phyloP scores from a whole-genome alignment of 768 basidiomycete species.

The Leccinum sublutescens region DNA sequence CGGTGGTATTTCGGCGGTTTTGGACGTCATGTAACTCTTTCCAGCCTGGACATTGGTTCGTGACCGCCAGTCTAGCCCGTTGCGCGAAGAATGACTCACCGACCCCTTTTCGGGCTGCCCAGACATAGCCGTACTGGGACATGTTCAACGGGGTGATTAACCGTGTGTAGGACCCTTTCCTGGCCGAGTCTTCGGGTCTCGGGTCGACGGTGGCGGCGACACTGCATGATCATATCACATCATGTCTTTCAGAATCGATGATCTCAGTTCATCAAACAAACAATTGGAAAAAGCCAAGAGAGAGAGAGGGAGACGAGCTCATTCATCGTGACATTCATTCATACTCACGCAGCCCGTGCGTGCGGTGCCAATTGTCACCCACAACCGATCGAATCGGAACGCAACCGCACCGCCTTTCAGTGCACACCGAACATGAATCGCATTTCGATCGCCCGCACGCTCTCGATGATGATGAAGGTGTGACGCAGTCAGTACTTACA shows the following conservation, averaged over 20 bases:
- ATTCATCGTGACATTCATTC: slow-evolving; percentile 3
- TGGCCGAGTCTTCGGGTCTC: neutral
- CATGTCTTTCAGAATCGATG: neutral
- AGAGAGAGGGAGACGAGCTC: neutral
- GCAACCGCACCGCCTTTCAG: neutral
- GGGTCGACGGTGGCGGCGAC: neutral
- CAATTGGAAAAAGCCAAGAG: neutral
- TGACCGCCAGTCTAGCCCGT: neutral
- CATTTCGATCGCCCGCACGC: neutral
- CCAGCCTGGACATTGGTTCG: neutral
- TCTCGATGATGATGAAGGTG: neutral
- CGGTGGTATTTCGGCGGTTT: slow-evolving; percentile 20
- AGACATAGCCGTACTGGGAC: slow-evolving; percentile 7
- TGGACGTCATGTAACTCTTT: neutral
- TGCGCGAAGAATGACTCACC: neutral
- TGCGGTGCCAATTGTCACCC: slow-evolving; percentile 11
- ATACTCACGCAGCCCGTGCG: neutral
- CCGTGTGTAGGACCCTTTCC: slow-evolving; percentile 3
- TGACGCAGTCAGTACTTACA: neutral
- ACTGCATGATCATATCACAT: neutral
- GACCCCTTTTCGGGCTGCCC: neutral
- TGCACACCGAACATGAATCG: neutral
- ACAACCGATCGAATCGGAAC: slow-evolving; percentile 2
- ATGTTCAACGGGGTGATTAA: slow-evolving; percentile 11
- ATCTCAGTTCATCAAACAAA: slow-evolving; percentile 14